Evolutionary conservation across 164 flowering plant genomes (phyloP), one percentile per base, ranked within the genome.

Genomic region (Echeveria elegans): DNA sequence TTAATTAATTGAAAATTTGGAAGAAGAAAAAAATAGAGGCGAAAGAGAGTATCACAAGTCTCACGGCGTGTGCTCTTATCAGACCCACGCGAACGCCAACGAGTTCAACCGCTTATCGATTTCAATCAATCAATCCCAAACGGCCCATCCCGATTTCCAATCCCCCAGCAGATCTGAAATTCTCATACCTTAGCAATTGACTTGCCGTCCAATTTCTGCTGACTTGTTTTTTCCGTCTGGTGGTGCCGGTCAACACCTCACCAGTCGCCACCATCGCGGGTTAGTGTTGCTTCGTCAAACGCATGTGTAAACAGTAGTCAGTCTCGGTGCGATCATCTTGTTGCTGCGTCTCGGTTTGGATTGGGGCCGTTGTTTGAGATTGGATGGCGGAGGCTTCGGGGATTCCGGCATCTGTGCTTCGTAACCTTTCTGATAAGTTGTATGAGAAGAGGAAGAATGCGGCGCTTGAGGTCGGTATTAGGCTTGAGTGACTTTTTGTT

Each of bases 401-500:
- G 28, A 79, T 94, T 76, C 90, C 97, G 2, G 73, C 95, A 0
- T 40, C 82, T 2, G 96, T 94, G 30, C 81, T 88, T 37, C 86
- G 98, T 10, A 91, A 86, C 69, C 87, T 94, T 34, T 78, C 95
- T 14, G 98, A 94, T 67, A 94, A 91, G 83, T 86, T 94, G 0
- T 94, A 94, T 68, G 98, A 94, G 83, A 94, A 89, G 82, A 88
- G 98, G 15, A 94, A 94, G 76, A 94, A 86, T 80, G 98, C 98
- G 3, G 98, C 98, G 18, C 85, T 91, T 26, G 98, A 94, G 97
- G 97, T 88, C 4, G 4, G 9, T 65, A 6, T 2, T 40, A 14
- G 1, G 14, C 1, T 40, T 40, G 23, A 34, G 58, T 48, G 10
- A 23, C 26, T 50, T 52, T 9, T 21, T 21, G 26, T 21, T 40